Conservation (phyloP, 495 filamentous ascomycete species). For the Hypoxylon fuscum region DNA sequence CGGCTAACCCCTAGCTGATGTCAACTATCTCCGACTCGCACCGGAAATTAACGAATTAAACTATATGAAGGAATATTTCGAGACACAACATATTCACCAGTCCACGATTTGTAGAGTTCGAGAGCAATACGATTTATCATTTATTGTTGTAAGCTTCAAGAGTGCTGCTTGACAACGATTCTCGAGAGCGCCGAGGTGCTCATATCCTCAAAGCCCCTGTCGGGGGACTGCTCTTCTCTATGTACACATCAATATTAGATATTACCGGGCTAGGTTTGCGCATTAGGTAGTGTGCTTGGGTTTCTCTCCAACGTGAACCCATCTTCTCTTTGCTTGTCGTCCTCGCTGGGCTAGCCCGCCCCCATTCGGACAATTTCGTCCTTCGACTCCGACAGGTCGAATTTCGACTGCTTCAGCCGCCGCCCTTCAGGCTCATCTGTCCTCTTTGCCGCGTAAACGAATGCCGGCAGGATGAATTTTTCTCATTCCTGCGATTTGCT, state of each 20-base stretch:
- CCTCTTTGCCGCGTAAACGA: conserved; percentile 47
- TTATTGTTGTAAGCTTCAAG: conserved; percentile 44
- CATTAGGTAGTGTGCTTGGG: conserved; percentile 42
- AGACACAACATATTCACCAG: no score
- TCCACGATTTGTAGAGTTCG: background rate
- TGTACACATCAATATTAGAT: conserved; percentile 50
- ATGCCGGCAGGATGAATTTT: conserved; percentile 44
- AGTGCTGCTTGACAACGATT: conserved; percentile 42
- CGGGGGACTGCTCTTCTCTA: conserved; percentile 31
- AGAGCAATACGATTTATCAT: conserved; percentile 47
- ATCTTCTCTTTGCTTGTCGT: conserved; percentile 30
- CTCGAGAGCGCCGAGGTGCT: conserved; percentile 25
- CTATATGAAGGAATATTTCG: background rate
- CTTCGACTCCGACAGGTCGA: conserved; percentile 33
- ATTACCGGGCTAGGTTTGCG: conserved; percentile 50
- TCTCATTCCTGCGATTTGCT: conserved; percentile 50
- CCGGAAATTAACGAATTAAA: no score
- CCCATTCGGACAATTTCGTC: conserved; percentile 42
- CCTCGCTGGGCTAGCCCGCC: conserved; percentile 48
- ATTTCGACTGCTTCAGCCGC: conserved; percentile 12
- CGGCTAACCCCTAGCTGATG: no score
- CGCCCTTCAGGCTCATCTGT: conserved; percentile 13
- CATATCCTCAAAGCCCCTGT: conserved; percentile 18
- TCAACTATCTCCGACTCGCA: no score
- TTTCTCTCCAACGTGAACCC: conserved; percentile 36